Conservation (phyloP, 2,329 filamentous ascomycete genomes). For the Stemphylium beticola region DNA sequence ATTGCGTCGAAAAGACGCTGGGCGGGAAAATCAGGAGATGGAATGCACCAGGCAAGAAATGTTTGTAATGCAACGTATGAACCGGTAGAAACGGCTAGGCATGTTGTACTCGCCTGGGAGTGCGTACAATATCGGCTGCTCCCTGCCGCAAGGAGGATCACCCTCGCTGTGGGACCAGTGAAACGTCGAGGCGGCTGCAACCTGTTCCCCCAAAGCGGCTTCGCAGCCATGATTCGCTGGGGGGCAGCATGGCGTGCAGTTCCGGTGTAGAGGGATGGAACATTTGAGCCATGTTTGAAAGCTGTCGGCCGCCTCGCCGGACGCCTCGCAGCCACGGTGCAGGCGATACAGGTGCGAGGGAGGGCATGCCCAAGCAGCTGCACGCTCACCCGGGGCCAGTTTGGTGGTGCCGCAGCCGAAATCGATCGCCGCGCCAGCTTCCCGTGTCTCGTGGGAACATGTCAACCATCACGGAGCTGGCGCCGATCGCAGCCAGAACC, state of each 20-base stretch:
- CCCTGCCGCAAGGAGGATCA: neutral
- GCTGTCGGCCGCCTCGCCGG: too few relatives aligned
- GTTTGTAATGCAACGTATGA: conserved; percentile 9
- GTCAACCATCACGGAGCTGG: neutral
- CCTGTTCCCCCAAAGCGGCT: neutral
- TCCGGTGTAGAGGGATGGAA: neutral
- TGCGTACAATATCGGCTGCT: too few relatives aligned
- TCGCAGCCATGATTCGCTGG: neutral
- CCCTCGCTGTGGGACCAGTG: conserved; percentile 6
- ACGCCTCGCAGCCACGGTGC: too few relatives aligned
- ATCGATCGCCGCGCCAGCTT: conserved; percentile 12
- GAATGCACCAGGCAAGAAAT: neutral
- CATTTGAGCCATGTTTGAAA: neutral
- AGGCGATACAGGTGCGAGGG: too few relatives aligned
- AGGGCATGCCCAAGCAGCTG: too few relatives aligned
- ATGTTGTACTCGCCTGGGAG: conserved; percentile 6
- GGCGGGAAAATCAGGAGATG: too few relatives aligned
- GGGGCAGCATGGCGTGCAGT: neutral
- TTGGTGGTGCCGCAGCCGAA: conserved; percentile 3
- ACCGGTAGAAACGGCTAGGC: conserved; percentile 8
- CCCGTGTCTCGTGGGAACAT: conserved; percentile 10
- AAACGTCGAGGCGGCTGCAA: conserved; percentile 10
- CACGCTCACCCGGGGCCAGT: neutral
- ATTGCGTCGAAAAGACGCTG: too few relatives aligned
- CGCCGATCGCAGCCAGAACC: conserved; percentile 10